These are phyloP conservation scores for Hura crepitans DNA, from an alignment of 441 rosid genomes.

Conservation along the genomic window DNA sequence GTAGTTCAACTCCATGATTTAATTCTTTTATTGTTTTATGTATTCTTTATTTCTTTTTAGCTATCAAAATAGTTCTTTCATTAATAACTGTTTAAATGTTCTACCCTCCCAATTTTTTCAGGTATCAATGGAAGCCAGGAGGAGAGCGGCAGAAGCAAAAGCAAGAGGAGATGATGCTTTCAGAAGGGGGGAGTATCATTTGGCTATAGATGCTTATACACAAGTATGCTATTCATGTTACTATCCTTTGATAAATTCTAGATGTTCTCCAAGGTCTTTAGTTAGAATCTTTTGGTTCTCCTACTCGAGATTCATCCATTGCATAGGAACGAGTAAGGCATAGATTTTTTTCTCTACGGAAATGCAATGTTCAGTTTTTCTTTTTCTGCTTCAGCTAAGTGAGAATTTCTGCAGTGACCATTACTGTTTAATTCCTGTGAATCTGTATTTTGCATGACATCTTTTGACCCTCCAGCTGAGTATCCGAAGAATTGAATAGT, in stretches of 20 bases:
- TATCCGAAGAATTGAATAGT: neutral
- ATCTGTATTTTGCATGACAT: neutral
- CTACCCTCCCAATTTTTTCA: conserved; percentile 24
- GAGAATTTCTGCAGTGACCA: neutral
- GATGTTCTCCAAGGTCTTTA: neutral
- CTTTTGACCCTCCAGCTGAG: neutral
- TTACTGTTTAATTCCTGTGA: neutral
- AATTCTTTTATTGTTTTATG: conserved; percentile 6
- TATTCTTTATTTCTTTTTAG: neutral
- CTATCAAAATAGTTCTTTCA: neutral
- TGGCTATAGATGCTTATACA: conserved; percentile 78
- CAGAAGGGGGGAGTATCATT: conserved; percentile 50
- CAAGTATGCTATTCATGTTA: conserved; percentile 45
- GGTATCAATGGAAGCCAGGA: conserved; percentile 76
- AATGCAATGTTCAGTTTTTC: neutral
- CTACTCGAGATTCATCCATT: neutral
- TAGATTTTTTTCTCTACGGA: neutral
- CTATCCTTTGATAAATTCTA: conserved; percentile 10
- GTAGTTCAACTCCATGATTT: conserved; percentile 7
- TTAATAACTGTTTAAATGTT: neutral
- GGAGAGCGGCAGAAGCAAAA: conserved; percentile 88
- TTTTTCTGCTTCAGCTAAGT: neutral
- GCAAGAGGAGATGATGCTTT: conserved; percentile 89
- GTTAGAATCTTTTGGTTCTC: neutral
- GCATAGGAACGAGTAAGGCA: neutral